Percentiles rank a stretch among this genome's conserved stretches.
These are phyloP conservation scores for Botrytis squamosa DNA, from an alignment of 2,329 filamentous ascomycete species.

Conservation along the genomic window DNA sequence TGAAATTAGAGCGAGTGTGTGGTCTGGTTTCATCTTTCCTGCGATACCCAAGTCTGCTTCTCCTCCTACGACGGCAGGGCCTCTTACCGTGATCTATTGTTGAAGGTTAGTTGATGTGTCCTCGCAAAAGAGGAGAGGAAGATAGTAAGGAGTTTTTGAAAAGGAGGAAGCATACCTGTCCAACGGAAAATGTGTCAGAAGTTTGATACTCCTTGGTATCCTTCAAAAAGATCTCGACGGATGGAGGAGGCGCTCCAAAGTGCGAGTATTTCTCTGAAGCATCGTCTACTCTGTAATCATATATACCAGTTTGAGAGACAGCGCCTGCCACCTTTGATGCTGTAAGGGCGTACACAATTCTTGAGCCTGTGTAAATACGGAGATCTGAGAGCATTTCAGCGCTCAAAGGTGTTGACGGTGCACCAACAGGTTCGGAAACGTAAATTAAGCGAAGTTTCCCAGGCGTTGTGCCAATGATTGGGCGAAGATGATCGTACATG, in stretches of 20 bases:
- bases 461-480: slow-evolving; percentile 58
- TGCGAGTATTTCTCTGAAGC: slow-evolving; percentile 51
- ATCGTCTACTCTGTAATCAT: slow-evolving; percentile 71
- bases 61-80: slow-evolving; percentile 69
- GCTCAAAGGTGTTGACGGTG: slow-evolving; percentile 61
- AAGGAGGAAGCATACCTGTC: slow-evolving; percentile 54
- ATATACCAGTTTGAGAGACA: slow-evolving; percentile 81
- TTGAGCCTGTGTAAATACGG: slow-evolving; percentile 74
- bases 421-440: slow-evolving; percentile 69
- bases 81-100: slow-evolving; percentile 64
- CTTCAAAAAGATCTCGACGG: slow-evolving; percentile 72
- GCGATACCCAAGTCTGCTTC: slow-evolving; percentile 62
- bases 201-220: slow-evolving; percentile 61
- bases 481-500: slow-evolving; percentile 59
- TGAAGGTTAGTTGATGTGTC: background rate
- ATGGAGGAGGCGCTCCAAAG: slow-evolving; percentile 80
- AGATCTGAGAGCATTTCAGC: slow-evolving; percentile 74
- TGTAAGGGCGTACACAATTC: slow-evolving; percentile 82
- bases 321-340: slow-evolving; percentile 82
- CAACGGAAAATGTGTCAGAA: slow-evolving; percentile 59
- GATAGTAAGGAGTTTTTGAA: background rate
- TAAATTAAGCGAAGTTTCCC: slow-evolving; percentile 81
- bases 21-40: slow-evolving; percentile 67
- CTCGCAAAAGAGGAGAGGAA: slow-evolving; percentile 19
- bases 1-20: slow-evolving; percentile 58